Evolutionary conservation across 2,329 filamentous ascomycete species (phyloP).

Genomic region (Aspergillus ochraceoroseus): DNA sequence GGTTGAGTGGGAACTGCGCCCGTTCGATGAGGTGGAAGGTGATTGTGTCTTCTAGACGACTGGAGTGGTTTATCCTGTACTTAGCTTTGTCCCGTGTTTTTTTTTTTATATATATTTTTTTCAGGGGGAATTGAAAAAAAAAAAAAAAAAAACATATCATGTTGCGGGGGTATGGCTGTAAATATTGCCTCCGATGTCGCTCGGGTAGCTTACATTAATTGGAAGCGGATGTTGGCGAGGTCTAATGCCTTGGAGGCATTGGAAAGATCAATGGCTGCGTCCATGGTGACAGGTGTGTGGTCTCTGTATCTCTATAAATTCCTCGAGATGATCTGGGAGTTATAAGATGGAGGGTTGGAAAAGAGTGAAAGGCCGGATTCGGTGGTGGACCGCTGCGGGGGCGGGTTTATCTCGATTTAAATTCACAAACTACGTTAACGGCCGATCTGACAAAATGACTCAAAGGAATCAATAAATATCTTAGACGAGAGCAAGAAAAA

Average conservation of each 20-base stretch:
- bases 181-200: slow-evolving; percentile 1
- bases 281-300: slow-evolving; percentile 57
- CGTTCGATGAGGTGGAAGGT: slow-evolving; percentile 95
- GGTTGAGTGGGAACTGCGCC: slow-evolving; percentile 92
- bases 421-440: background rate
- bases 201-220: slow-evolving; percentile 70
- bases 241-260: slow-evolving; percentile 82
- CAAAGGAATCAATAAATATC: too few species aligned
- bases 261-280: slow-evolving; percentile 80
- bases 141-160: too few species aligned
- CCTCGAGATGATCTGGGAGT: slow-evolving; percentile 8
- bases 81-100: background rate
- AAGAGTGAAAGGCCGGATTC: too few species aligned
- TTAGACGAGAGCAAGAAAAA: background rate
- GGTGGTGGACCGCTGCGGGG: slow-evolving; percentile 3
- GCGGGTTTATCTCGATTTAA: background rate
- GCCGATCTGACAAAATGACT: background rate
- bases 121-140: slow-evolving; percentile 2
- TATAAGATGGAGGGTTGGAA: slow-evolving; percentile 9
- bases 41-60: slow-evolving; percentile 94
- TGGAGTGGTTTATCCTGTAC: slow-evolving; percentile 37
- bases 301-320: background rate
- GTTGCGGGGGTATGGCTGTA: slow-evolving; percentile 7
- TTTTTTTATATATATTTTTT: slow-evolving; percentile 1
- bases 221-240: slow-evolving; percentile 84